These are phyloP conservation scores for Rhodotorula sphaerocarpa DNA, from an alignment of 768 basidiomycete genomes.

Conservation along the genomic window DNA sequence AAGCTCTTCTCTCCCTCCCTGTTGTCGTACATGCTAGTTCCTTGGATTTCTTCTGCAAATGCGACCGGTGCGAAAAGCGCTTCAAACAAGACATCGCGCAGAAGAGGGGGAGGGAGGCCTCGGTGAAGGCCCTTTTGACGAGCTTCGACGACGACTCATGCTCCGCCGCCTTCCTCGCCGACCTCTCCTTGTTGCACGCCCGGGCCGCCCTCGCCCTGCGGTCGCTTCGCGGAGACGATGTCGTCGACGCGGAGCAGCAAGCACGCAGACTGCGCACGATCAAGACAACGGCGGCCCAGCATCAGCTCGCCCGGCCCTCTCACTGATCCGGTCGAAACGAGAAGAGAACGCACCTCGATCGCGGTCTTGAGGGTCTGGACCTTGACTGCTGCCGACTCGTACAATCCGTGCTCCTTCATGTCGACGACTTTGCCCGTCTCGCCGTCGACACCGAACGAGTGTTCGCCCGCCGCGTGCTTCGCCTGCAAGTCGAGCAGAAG, in stretches of 20 bases:
- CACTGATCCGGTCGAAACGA: no score
- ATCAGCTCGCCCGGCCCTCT: no score
- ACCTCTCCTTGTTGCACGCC: slow-evolving; percentile 10
- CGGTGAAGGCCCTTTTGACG: no score
- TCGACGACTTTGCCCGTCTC: slow-evolving; percentile 92
- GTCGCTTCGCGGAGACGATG: slow-evolving; percentile 35
- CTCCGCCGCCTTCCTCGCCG: neutral
- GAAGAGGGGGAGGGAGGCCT: no score
- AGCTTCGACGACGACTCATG: no score
- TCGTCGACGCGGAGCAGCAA: slow-evolving; percentile 35
- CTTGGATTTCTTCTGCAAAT: no score
- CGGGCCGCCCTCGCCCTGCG: slow-evolving; percentile 29
- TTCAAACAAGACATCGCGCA: no score
- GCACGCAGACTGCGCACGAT: slow-evolving; percentile 30
- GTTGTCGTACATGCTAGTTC: no score
- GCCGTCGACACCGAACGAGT: slow-evolving; percentile 90
- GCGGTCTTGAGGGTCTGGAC: slow-evolving; percentile 96
- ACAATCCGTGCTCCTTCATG: slow-evolving; percentile 88
- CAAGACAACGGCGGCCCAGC: neutral
- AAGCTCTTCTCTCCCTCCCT: no score
- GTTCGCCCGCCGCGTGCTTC: slow-evolving; percentile 84
- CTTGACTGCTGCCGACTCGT: slow-evolving; percentile 96
- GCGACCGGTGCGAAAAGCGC: no score
- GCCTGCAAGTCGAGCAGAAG: slow-evolving; percentile 60
- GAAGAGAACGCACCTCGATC: slow-evolving; percentile 53